A percentile compares a stretch with the other conserved stretches of the same genome.
Conservation (phyloP, 163 green algal species). For the Chlorella variabilis region DNA sequence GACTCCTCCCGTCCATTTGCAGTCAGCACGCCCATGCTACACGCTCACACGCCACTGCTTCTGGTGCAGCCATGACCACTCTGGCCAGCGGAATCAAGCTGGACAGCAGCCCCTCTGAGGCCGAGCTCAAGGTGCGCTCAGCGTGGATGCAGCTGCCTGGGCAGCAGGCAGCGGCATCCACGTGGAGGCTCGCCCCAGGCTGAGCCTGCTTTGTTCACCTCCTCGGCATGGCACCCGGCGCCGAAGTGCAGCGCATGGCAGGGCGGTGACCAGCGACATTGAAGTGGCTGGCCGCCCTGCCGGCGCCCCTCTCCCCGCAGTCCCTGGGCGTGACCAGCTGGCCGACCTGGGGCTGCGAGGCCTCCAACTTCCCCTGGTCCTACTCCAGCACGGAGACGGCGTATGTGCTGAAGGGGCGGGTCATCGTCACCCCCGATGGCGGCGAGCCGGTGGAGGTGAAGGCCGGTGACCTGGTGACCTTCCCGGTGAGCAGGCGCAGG, state of each 20-base stretch:
- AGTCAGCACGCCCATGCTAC: not conserved
- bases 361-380: slow-evolving; percentile 68
- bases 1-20: not conserved
- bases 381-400: slow-evolving; percentile 59
- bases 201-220: too few species aligned
- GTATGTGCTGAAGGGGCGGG: slow-evolving; percentile 68
- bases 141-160: too few species aligned
- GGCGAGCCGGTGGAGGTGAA: slow-evolving; percentile 70
- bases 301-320: slow-evolving; percentile 16
- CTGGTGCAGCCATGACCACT: not conserved
- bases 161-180: too few species aligned
- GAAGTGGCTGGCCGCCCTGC: not conserved
- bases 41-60: too few species aligned
- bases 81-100: slow-evolving; percentile 18
- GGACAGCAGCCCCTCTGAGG: slow-evolving; percentile 14
- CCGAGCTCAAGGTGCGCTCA: slow-evolving; percentile 2
- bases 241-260: too few species aligned
- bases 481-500: slow-evolving; percentile 51
- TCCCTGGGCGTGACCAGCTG: slow-evolving; percentile 57
- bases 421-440: slow-evolving; percentile 73
- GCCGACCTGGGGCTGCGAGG: slow-evolving; percentile 72
- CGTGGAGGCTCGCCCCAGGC: too few species aligned
- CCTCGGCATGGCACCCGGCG: too few species aligned
- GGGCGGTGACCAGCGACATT: too few species aligned
- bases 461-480: slow-evolving; percentile 71